Conservation (phyloP, 2,329 filamentous ascomycete genomes). For the Ceratocystis destructans region DNA sequence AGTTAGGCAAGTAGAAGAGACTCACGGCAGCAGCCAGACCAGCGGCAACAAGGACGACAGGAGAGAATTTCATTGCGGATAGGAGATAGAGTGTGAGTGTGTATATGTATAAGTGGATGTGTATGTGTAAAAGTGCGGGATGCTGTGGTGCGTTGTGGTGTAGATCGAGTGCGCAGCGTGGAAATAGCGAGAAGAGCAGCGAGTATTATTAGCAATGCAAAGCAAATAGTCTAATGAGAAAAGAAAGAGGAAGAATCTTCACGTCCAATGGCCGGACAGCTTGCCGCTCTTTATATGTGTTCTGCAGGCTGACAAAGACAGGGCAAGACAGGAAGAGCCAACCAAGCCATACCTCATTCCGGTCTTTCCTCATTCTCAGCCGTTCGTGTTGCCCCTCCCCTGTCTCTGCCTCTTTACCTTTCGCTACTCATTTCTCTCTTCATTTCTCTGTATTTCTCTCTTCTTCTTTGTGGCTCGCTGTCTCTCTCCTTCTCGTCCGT, state of each 20-base stretch:
- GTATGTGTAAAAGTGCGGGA: background rate
- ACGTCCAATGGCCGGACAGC: background rate
- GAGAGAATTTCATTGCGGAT: conserved; percentile 29
- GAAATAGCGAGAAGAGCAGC: no score
- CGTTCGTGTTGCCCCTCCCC: background rate
- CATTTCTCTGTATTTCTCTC: background rate
- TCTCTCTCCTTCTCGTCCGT: background rate
- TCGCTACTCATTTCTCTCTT: background rate
- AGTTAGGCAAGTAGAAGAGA: conserved; percentile 3
- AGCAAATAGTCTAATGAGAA: no score
- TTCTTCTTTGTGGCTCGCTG: background rate
- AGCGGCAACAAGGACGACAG: conserved; percentile 23
- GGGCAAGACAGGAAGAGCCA: no score
- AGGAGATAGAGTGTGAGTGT: background rate
- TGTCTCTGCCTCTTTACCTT: background rate
- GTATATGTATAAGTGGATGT: background rate
- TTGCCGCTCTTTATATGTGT: background rate
- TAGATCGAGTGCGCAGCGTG: background rate
- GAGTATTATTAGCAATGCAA: no score
- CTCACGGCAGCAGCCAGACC: conserved; percentile 26
- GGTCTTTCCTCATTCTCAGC: background rate
- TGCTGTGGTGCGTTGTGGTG: background rate
- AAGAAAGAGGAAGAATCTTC: no score
- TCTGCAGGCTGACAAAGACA: background rate
- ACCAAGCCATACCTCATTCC: background rate